Conservation (phyloP, 352 stramenopile genomes). For the Phytophthora hibernalis region DNA sequence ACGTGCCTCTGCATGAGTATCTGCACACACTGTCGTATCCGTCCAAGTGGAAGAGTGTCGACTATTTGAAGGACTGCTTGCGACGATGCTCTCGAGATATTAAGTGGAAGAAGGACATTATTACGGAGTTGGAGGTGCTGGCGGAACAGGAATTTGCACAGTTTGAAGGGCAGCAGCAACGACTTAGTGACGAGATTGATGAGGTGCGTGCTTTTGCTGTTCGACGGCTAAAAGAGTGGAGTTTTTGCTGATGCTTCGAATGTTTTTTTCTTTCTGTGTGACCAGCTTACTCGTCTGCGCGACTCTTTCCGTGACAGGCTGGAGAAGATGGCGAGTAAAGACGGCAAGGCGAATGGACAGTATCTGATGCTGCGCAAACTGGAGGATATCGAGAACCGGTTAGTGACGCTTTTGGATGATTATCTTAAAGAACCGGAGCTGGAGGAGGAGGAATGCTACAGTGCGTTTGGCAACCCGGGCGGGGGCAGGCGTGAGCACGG, state of each 20-base stretch:
- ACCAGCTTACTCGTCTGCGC: slow-evolving; percentile 61
- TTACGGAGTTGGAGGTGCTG: slow-evolving; percentile 72
- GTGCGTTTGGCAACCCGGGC: slow-evolving; percentile 43
- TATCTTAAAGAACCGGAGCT: slow-evolving; percentile 71
- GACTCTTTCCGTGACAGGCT: slow-evolving; percentile 79
- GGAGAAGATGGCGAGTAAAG: slow-evolving; percentile 32
- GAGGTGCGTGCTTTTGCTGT: slow-evolving; percentile 34
- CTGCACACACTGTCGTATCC: slow-evolving; percentile 57
- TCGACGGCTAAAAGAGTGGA: neutral
- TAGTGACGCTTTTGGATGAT: slow-evolving; percentile 62
- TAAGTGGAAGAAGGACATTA: slow-evolving; percentile 81
- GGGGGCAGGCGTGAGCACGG: slow-evolving; percentile 31
- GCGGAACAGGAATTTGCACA: slow-evolving; percentile 67
- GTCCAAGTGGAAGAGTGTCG: slow-evolving; percentile 82
- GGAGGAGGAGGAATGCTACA: slow-evolving; percentile 52
- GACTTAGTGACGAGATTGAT: slow-evolving; percentile 80
- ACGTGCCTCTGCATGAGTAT: slow-evolving; percentile 70
- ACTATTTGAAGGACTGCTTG: slow-evolving; percentile 84
- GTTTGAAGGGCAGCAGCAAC: slow-evolving; percentile 53
- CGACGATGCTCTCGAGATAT: slow-evolving; percentile 77
- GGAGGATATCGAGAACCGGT: slow-evolving; percentile 80
- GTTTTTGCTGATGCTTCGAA: neutral
- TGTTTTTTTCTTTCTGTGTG: neutral
- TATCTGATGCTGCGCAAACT: slow-evolving; percentile 80
- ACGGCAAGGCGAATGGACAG: slow-evolving; percentile 34